Percentiles rank a stretch among this genome's conserved stretches.
phyloP scores from a whole-genome alignment of 306 rosid species.

The Dryas octopetala region DNA sequence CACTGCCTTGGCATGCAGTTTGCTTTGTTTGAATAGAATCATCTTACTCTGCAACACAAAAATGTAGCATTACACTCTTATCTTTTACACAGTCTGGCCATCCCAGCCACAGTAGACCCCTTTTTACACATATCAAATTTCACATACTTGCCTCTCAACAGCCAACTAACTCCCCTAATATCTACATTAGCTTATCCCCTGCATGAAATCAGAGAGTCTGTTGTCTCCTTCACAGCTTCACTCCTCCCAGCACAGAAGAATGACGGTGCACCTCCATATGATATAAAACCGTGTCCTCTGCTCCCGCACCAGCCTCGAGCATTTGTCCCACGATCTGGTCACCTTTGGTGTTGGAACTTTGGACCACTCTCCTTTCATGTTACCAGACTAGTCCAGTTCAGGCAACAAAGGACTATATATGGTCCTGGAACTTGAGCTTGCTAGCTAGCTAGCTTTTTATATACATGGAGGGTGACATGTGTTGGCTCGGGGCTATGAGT shows the following conservation, averaged over 20 bases:
- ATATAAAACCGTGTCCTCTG: constrained; percentile 54
- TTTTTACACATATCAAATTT: neutral
- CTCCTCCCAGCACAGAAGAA: constrained; percentile 58
- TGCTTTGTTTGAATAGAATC: no score
- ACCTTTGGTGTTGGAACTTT: constrained; percentile 29
- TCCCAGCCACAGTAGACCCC: no score
- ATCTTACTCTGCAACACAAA: no score
- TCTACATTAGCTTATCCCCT: neutral
- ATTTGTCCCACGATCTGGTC: constrained; percentile 36
- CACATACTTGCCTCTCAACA: neutral
- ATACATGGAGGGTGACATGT: constrained; percentile 32
- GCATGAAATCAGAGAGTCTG: no score
- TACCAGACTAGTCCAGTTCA: neutral
- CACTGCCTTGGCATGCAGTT: no score
- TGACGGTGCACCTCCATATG: constrained; percentile 60
- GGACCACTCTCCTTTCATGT: constrained; percentile 37
- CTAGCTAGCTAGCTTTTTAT: neutral
- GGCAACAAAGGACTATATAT: neutral
- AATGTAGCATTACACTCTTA: no score
- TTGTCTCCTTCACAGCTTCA: neutral
- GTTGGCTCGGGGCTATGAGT: constrained; percentile 20
- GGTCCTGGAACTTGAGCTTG: constrained; percentile 4
- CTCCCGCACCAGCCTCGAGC: constrained; percentile 48
- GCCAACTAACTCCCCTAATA: neutral
- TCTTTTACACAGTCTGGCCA: no score